Base-by-base conservation (phyloP, 257 asterid genomes). In the Penstemon barbatus region DNA sequence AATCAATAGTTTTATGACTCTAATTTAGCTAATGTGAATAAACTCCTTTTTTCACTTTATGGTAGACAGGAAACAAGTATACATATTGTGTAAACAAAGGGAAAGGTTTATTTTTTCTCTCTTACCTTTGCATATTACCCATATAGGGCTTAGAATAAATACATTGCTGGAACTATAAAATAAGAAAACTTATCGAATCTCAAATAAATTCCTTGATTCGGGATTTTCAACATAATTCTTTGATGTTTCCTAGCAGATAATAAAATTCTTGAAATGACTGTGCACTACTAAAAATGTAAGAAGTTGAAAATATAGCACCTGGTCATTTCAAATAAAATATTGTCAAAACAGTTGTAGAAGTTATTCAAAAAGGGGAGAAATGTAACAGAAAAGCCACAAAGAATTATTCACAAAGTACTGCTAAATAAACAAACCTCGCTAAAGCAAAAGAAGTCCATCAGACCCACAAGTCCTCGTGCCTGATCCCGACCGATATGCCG, bases 371-470 rank as follows among this genome's bases (percentile, higher is more conserved):
- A 59, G 46, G 51, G 18, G 46, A 19, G 55, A 52, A 61, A 57
- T 38, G 61, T 53, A 68, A 69, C 45, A 51, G 38, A 13, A 71
- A 61, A 59, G 36, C 45, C 11, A 46, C 38, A 54, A 6, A 41
- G 49, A 63, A 51, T 48, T 69, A 57, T 25, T 25, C 33, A 25
- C 2, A 61, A 38, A 67, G 51, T 51, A 79, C 11, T 45, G 59
- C 61, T 25, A 65, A 68, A 69, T 15, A 42, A 59, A 66, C 87
- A 52, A 80, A 93, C 99, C 99, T 93, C 99, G 71, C 99, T 93
- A 76, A 93, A 93, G 77, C 99, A 93, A 78, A 93, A 93, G 81
- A 90, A 88, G 84, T 93, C 99, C 99, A 93, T 90, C 85, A 93
- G 85, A 69, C 92, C 82, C 70, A 90, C 97, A 6, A 93, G 94